A percentile compares a stretch with the other conserved stretches of the same genome.
phyloP scores from a whole-genome alignment of 768 basidiomycete genomes.

The Hortiboletus campestris region DNA sequence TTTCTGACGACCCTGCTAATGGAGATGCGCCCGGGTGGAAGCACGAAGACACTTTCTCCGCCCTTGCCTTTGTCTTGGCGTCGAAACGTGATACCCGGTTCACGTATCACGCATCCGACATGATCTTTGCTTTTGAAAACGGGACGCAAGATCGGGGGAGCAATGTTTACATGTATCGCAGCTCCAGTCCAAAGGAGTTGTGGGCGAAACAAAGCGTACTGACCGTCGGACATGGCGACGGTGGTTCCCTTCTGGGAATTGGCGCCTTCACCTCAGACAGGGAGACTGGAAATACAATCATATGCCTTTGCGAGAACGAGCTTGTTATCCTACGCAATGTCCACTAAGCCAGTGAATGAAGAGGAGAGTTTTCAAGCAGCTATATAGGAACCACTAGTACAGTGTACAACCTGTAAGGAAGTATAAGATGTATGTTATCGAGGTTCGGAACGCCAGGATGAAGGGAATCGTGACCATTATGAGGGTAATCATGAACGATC shows the following conservation, averaged over 20 bases:
- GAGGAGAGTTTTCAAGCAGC: slow-evolving; percentile 18
- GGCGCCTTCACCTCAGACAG: slow-evolving; percentile 42
- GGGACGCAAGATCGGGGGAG: slow-evolving; percentile 65
- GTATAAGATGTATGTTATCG: slow-evolving; percentile 38
- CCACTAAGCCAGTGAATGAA: slow-evolving; percentile 15
- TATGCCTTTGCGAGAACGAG: slow-evolving; percentile 77
- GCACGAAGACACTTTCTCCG: slow-evolving; percentile 83
- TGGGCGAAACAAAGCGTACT: slow-evolving; percentile 82
- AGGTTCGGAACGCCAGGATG: slow-evolving; percentile 25
- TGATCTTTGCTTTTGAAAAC: slow-evolving; percentile 82
- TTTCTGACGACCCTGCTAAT: slow-evolving; percentile 31
- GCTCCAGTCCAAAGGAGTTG: slow-evolving; percentile 45
- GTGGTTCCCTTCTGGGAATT: slow-evolving; percentile 79
- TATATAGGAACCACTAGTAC: slow-evolving; percentile 28
- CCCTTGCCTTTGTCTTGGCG: slow-evolving; percentile 90
- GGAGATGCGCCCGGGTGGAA: slow-evolving; percentile 49
- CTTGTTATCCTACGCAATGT: slow-evolving; percentile 57
- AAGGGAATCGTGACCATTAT: slow-evolving; percentile 32
- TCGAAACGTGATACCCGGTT: slow-evolving; percentile 90
- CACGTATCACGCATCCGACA: slow-evolving; percentile 63
- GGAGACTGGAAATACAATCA: slow-evolving; percentile 41
- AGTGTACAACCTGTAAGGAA: slow-evolving; percentile 34
- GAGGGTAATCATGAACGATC: slow-evolving; percentile 37
- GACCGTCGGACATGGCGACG: slow-evolving; percentile 64
- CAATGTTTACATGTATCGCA: slow-evolving; percentile 85